Conservation (phyloP, 2,329 filamentous ascomycete species). For the Colletotrichum sp. region DNA sequence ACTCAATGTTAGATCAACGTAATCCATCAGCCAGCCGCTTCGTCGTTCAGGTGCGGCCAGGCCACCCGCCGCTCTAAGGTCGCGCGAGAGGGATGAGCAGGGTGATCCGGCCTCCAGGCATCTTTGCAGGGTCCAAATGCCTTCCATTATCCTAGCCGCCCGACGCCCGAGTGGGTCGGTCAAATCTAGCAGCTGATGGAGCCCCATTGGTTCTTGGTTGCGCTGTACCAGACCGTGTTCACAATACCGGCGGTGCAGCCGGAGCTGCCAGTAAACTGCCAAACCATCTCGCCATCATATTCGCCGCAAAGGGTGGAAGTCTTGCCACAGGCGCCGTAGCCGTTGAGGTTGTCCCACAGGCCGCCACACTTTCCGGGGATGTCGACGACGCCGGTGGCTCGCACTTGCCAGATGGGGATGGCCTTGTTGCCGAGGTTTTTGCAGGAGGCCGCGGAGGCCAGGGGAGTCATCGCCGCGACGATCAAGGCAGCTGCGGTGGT, state of each 20-base stretch:
- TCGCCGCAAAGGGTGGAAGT: not conserved
- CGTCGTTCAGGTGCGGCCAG: not conserved
- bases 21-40: not conserved
- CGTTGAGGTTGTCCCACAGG: not conserved
- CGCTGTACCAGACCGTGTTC: not conserved
- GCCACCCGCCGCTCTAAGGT: not conserved
- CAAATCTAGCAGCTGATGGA: not conserved
- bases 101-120: not conserved
- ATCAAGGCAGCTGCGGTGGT: not conserved
- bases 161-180: not conserved
- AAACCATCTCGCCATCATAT: not conserved
- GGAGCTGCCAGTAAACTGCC: not conserved
- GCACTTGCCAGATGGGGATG: not conserved
- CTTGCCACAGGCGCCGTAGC: not conserved
- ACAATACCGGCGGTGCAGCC: not conserved
- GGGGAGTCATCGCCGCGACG: not conserved
- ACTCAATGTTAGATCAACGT: not conserved
- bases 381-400: not conserved
- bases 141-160: not conserved
- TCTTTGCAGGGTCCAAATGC: not conserved
- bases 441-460: not conserved
- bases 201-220: not conserved
- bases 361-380: not conserved
- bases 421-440: not conserved
- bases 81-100: not conserved